Conservation (phyloP, 2,329 filamentous ascomycete genomes). For the Fusarium redolens region DNA sequence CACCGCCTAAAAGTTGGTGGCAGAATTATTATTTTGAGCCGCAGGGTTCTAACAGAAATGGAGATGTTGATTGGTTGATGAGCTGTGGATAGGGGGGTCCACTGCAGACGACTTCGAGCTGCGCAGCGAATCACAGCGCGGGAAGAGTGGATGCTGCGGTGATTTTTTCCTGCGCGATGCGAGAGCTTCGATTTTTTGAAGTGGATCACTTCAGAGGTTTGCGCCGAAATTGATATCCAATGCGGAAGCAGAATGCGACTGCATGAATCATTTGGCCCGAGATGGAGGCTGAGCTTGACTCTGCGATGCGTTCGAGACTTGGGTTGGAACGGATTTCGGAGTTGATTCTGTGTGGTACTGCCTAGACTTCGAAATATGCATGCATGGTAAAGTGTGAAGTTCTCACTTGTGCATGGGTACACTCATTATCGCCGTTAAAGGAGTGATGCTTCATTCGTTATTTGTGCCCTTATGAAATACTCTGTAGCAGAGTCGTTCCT, state of each 20-base stretch:
- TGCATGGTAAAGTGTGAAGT: background rate
- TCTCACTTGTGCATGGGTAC: rapidly evolving
- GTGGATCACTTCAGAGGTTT: slow-evolving; percentile 1
- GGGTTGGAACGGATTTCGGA: background rate
- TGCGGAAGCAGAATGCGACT: slow-evolving; percentile 9
- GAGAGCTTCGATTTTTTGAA: background rate
- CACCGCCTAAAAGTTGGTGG: slow-evolving; percentile 52
- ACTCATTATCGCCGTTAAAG: background rate
- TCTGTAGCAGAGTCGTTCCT: rapidly evolving
- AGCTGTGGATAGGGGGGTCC: background rate
- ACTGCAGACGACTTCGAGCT: slow-evolving; percentile 9
- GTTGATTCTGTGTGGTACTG: background rate
- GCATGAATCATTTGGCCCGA: slow-evolving; percentile 15
- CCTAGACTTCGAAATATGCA: background rate
- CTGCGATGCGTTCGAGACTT: background rate
- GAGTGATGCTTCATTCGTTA: too few species aligned
- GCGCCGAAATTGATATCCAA: background rate
- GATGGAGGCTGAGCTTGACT: background rate
- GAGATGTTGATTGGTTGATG: background rate
- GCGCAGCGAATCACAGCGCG: background rate
- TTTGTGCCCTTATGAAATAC: rapidly evolving
- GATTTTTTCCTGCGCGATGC: background rate
- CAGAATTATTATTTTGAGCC: slow-evolving; percentile 38
- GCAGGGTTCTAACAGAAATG: background rate
- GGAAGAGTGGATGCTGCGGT: slow-evolving; percentile 8